Evolutionary conservation across 2,329 filamentous ascomycete genomes (phyloP).

Genomic region (Cladosporium colombiae): DNA sequence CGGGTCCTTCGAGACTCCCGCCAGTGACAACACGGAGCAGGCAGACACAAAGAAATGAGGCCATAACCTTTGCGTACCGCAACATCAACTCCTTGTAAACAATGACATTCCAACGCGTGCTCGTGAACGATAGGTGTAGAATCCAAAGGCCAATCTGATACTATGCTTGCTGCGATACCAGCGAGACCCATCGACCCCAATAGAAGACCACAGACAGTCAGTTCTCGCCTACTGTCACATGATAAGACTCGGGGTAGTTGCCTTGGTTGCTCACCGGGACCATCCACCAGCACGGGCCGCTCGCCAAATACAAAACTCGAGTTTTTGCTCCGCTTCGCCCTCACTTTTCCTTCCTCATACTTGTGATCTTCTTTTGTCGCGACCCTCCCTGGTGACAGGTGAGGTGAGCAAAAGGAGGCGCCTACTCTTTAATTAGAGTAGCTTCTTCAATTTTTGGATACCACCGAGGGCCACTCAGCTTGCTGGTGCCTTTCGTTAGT

Average conservation of each 20-base stretch:
- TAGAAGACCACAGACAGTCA: not conserved
- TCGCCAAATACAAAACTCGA: not conserved
- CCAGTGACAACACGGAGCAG: not conserved
- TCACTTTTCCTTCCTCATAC: not conserved
- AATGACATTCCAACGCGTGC: not conserved
- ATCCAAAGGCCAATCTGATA: not conserved
- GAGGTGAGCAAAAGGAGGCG: no score
- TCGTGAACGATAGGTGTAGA: not conserved
- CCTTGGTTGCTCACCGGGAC: not conserved
- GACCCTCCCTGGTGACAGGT: no score
- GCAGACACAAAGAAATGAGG: not conserved
- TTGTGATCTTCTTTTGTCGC: no score
- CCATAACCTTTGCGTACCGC: not conserved
- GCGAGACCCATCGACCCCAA: not conserved
- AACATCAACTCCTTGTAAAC: not conserved
- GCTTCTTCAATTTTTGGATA: not conserved
- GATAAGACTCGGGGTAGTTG: not conserved
- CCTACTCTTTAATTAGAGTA: not conserved
- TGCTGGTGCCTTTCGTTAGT: constrained; percentile 16
- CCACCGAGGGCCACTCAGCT: constrained; percentile 13
- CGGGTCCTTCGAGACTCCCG: not conserved
- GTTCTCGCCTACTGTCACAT: not conserved
- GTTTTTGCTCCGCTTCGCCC: not conserved
- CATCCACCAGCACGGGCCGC: not conserved
- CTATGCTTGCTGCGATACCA: not conserved